Conservation (phyloP, 148 eudicot species). For the Nepenthes gracilis region DNA sequence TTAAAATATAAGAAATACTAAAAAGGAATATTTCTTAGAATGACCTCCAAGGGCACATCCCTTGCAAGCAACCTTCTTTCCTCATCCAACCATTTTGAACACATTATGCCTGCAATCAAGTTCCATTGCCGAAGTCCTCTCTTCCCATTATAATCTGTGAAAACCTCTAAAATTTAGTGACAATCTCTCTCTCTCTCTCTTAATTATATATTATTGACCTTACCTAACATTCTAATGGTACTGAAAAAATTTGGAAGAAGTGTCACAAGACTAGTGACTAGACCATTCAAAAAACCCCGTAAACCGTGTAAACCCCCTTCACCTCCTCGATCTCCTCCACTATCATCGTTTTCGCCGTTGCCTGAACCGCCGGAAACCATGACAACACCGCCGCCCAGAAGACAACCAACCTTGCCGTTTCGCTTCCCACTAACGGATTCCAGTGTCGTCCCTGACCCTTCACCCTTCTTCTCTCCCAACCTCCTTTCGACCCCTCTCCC, state of each 20-base stretch:
- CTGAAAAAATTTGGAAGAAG: slow-evolving; percentile 27
- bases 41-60: too few relatives aligned
- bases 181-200: too few relatives aligned
- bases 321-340: slow-evolving; percentile 4
- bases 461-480: slow-evolving; percentile 45
- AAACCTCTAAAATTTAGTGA: too few relatives aligned
- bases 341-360: slow-evolving; percentile 5
- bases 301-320: slow-evolving; percentile 5
- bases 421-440: slow-evolving; percentile 51
- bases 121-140: too few relatives aligned
- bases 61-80: too few relatives aligned
- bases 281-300: slow-evolving; percentile 28
- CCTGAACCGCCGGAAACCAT: slow-evolving; percentile 4
- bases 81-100: too few relatives aligned
- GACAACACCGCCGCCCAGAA: slow-evolving; percentile 1
- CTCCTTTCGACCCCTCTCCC: slow-evolving; percentile 63
- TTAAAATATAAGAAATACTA: too few relatives aligned
- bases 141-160: too few relatives aligned
- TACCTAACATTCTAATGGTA: slow-evolving; percentile 25
- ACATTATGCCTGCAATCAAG: too few relatives aligned
- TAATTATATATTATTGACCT: too few relatives aligned
- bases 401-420: slow-evolving; percentile 18
- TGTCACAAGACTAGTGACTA: slow-evolving; percentile 20
- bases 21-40: too few relatives aligned
- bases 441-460: slow-evolving; percentile 66